Percentiles rank a stretch among this genome's conserved stretches.
Conservation (phyloP, 768 basidiomycete genomes). For the Suillus bovinus region DNA sequence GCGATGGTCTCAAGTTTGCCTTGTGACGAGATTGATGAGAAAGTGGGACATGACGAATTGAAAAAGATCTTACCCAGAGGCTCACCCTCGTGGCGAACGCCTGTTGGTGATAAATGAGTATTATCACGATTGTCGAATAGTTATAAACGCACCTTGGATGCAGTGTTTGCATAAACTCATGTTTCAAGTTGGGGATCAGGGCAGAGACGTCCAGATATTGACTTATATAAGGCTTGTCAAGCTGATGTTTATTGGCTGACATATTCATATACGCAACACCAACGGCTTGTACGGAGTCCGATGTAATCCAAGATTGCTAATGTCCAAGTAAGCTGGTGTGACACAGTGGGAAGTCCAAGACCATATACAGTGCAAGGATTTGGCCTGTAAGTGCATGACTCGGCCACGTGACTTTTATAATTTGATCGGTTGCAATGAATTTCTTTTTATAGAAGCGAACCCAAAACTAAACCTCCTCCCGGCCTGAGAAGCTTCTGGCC, state of each 20-base stretch:
- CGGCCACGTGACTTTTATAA: neutral
- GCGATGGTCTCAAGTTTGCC: conserved; percentile 50
- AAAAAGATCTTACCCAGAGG: conserved; percentile 36
- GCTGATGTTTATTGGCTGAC: neutral
- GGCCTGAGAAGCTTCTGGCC: neutral
- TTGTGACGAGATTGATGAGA: conserved; percentile 19
- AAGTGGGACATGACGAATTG: neutral
- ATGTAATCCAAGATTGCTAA: too few species aligned
- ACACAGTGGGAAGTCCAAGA: neutral
- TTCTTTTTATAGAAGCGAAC: conserved; percentile 21
- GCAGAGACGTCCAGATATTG: neutral
- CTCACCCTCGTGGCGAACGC: conserved; percentile 52
- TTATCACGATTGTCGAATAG: neutral
- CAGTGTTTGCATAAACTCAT: conserved; percentile 63
- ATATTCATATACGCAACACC: too few species aligned
- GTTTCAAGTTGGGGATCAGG: conserved; percentile 1
- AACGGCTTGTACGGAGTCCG: too few species aligned
- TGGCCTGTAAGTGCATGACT: too few species aligned
- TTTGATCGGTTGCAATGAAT: conserved; percentile 12
- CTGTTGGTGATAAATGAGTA: conserved; percentile 24
- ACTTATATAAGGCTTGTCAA: conserved; percentile 3
- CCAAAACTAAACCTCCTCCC: conserved; percentile 17
- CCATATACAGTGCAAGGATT: too few species aligned
- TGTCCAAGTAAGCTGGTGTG: neutral
- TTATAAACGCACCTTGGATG: conserved; percentile 43